A percentile compares a stretch with the other conserved stretches of the same genome.
Conservation (phyloP, 495 filamentous ascomycete species). For the Cercophora scortea region DNA sequence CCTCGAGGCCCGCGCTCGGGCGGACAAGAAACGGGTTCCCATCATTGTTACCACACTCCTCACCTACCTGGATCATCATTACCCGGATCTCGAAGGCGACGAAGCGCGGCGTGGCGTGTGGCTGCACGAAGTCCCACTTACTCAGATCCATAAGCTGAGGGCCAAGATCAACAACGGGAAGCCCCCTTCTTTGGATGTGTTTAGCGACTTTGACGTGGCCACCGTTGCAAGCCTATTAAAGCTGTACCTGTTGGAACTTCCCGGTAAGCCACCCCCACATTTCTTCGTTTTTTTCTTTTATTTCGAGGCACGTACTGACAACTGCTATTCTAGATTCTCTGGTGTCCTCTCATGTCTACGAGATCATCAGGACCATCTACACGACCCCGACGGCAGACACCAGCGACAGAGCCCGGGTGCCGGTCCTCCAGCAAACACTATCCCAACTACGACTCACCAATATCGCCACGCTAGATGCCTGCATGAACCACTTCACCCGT, state of each 20-base stretch:
- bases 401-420: slow-evolving; percentile 63
- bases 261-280: slow-evolving; percentile 49
- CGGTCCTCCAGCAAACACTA: slow-evolving; percentile 91
- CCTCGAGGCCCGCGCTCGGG: slow-evolving; percentile 84
- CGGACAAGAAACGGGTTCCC: slow-evolving; percentile 91
- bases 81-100: slow-evolving; percentile 95
- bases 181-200: slow-evolving; percentile 61
- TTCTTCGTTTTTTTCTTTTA: background rate
- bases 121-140: slow-evolving; percentile 84
- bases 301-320: background rate
- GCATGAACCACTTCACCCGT: slow-evolving; percentile 96
- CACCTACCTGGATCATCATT: slow-evolving; percentile 91
- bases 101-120: slow-evolving; percentile 89
- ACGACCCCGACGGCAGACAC: slow-evolving; percentile 68
- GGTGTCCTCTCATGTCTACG: slow-evolving; percentile 96
- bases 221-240: slow-evolving; percentile 91
- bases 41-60: slow-evolving; percentile 87
- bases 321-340: slow-evolving; percentile 65
- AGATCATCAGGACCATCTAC: slow-evolving; percentile 98
- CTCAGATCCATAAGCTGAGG: slow-evolving; percentile 78
- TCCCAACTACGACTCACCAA: slow-evolving; percentile 93
- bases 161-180: slow-evolving; percentile 83
- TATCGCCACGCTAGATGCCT: slow-evolving; percentile 94
- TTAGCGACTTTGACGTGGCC: slow-evolving; percentile 83
- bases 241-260: slow-evolving; percentile 91